These are phyloP conservation scores for Populus nigra DNA, from an alignment of 345 rosid genomes.

Conservation along the genomic window DNA sequence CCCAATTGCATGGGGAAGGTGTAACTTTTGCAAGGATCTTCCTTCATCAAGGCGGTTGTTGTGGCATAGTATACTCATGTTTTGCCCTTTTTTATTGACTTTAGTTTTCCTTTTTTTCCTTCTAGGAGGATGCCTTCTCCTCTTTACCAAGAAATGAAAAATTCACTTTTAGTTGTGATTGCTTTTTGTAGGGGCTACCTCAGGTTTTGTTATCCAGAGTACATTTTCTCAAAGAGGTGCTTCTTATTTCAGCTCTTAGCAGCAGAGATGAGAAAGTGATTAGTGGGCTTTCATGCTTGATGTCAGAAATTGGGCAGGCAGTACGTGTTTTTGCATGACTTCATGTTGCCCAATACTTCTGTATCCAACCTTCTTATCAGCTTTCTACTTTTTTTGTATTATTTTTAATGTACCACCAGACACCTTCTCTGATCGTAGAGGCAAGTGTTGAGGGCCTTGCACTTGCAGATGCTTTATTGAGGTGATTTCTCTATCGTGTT, in stretches of 20 bases:
- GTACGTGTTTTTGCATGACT: constrained; percentile 42
- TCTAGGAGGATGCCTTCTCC: too few relatives aligned
- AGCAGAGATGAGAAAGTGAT: constrained; percentile 71
- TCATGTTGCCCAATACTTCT: constrained; percentile 3
- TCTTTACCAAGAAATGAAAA: not conserved
- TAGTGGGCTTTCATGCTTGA: constrained; percentile 80
- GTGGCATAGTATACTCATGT: too few relatives aligned
- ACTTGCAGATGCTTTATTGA: constrained; percentile 67
- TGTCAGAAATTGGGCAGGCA: constrained; percentile 97
- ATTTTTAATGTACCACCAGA: constrained; percentile 44
- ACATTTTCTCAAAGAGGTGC: constrained; percentile 71
- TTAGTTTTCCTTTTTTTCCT: too few relatives aligned
- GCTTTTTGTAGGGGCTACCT: constrained; percentile 72
- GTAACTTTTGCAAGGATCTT: too few relatives aligned
- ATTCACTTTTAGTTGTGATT: constrained; percentile 14
- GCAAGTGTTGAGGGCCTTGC: constrained; percentile 77
- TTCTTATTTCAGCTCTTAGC: constrained; percentile 71
- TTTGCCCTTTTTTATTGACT: too few relatives aligned
- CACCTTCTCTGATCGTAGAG: constrained; percentile 83
- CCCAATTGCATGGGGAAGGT: too few relatives aligned
- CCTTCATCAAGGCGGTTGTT: too few relatives aligned
- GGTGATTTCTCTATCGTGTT: constrained; percentile 43
- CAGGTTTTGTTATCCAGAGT: constrained; percentile 73
- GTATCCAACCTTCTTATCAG: not conserved
- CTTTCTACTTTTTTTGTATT: constrained; percentile 7